These are phyloP conservation scores for Thielaviopsis cerberus DNA, from an alignment of 2,329 filamentous ascomycete species.

Conservation along the genomic window DNA sequence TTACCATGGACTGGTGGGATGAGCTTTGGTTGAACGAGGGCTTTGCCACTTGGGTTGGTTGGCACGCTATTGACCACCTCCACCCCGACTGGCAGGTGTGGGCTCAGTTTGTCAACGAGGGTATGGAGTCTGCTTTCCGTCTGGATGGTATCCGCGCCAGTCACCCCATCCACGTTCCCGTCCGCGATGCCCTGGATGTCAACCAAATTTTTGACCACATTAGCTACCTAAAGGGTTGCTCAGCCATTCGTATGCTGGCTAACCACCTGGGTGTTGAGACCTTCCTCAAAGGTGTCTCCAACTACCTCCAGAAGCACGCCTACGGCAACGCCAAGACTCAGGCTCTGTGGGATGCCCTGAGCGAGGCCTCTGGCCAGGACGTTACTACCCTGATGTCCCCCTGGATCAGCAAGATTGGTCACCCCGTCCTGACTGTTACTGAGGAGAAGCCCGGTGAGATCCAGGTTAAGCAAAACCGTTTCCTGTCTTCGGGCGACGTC, in stretches of 20 bases:
- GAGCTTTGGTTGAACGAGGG: constrained; percentile 90
- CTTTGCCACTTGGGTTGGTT: constrained; percentile 96
- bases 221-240: constrained; percentile 91
- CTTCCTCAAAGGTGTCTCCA: constrained; percentile 77
- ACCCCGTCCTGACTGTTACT: constrained; percentile 70
- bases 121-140: constrained; percentile 76
- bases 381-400: constrained; percentile 75
- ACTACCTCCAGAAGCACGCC: constrained; percentile 73
- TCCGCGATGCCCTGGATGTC: constrained; percentile 81
- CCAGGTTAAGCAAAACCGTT: constrained; percentile 66
- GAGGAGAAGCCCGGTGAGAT: constrained; percentile 74
- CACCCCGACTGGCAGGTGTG: constrained; percentile 97
- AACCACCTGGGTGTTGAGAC: constrained; percentile 71
- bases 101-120: constrained; percentile 92
- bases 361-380: constrained; percentile 71
- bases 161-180: constrained; percentile 89
- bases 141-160: constrained; percentile 81
- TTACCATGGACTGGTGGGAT: constrained; percentile 95
- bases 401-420: constrained; percentile 92
- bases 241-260: constrained; percentile 89
- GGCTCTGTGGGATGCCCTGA: constrained; percentile 77
- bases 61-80: constrained; percentile 76
- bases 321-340: constrained; percentile 83
- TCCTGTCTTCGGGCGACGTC: constrained; percentile 79
- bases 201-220: constrained; percentile 97